Base-by-base conservation (phyloP, 495 filamentous ascomycete genomes). In the Geopyxis carbonaria region DNA sequence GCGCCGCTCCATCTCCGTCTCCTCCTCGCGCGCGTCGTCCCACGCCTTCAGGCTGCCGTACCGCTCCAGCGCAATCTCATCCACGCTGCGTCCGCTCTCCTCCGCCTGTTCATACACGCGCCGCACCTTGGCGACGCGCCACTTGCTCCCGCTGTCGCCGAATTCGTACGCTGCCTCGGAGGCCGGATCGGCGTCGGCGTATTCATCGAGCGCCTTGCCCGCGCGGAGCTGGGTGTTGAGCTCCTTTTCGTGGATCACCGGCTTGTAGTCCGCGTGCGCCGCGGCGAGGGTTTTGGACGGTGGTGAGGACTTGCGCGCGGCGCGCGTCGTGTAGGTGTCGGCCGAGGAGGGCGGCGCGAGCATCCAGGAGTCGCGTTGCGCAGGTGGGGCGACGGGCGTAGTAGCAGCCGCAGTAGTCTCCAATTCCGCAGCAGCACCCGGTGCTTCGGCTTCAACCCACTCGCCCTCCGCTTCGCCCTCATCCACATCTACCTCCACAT, bases 61-160 rank as follows among this genome's bases (percentile, higher is more conserved):
- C 36, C 80, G 65, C 47, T 91, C 76, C 19, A 76, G 43, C 1
- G 89, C 89, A 38, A 93, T 62, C 20, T 85, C 80, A 19, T 95
- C 86, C 13, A 89, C 63, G 5, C 70, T 27, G 36, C 64, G 66
- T 2, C 76, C 76, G 7, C 63, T 75, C 51, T 87, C 76, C 47
- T 92, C 68, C 0, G 82, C 77, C 40, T 75, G 70, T 35, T 75
- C 69, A 60, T 92, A 93, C 13, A 93, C 76, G 5, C 76, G 78
- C 48, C 78, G 83, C 20, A 99, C 68, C 54, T 82, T 93, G 22
- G 76, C 87, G 87, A 95, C 94, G 31, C 89, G 74, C 87, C 91
- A 99, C 45, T 78, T 68, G 13, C 85, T 81, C 0, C 91, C 89
- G 10, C 70, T 57, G 57, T 99, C 91, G 13, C 89, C 89, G 60